phyloP scores from a whole-genome alignment of 495 filamentous ascomycete species.

The Sporormia fimetaria region DNA sequence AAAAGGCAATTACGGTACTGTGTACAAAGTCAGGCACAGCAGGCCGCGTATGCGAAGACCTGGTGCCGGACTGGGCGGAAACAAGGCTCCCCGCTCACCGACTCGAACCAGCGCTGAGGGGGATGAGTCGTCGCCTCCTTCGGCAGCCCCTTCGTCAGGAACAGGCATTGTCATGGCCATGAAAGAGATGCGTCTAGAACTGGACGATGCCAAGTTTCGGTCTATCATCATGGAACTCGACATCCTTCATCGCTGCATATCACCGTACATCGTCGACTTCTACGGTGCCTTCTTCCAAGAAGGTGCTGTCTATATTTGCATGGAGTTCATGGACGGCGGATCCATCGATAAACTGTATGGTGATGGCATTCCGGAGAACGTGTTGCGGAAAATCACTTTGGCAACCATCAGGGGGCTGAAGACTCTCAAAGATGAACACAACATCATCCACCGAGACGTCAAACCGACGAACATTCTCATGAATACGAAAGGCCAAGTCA shows the following conservation, averaged over 20 bases:
- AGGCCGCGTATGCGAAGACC: constrained; percentile 67
- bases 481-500: constrained; percentile 82
- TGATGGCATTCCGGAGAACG: constrained; percentile 80
- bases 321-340: constrained; percentile 99
- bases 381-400: constrained; percentile 85
- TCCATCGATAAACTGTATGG: constrained; percentile 94
- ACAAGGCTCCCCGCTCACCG: constrained; percentile 33
- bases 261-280: constrained; percentile 95
- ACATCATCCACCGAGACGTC: constrained; percentile 98
- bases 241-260: constrained; percentile 87
- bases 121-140: constrained; percentile 20
- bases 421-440: constrained; percentile 91
- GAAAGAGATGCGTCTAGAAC: constrained; percentile 96
- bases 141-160: constrained; percentile 21
- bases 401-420: constrained; percentile 86
- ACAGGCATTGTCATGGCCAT: constrained; percentile 86
- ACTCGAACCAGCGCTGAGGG: constrained; percentile 9
- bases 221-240: constrained; percentile 98
- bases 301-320: constrained; percentile 97
- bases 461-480: constrained; percentile 96
- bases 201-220: constrained; percentile 92
- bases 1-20: constrained; percentile 97
- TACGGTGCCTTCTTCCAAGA: constrained; percentile 99
- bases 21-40: constrained; percentile 88
- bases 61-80: constrained; percentile 61